These are phyloP conservation scores for Trichoderma oligosporum DNA, from an alignment of 2,329 filamentous ascomycete genomes.

Conservation along the genomic window DNA sequence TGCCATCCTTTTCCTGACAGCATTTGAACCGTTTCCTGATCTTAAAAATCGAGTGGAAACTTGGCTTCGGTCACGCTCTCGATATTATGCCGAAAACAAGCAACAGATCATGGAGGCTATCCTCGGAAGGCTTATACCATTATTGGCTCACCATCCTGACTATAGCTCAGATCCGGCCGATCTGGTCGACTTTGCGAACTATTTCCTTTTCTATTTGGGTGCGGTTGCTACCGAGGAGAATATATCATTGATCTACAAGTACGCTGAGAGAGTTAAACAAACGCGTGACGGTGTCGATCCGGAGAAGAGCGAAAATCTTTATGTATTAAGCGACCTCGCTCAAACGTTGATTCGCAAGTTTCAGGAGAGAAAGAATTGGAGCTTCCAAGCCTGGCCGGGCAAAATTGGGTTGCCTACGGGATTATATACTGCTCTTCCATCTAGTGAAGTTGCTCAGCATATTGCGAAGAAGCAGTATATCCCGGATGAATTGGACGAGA, in stretches of 20 bases:
- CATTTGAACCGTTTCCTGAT: slow-evolving; percentile 77
- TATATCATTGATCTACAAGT: slow-evolving; percentile 81
- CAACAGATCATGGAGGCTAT: slow-evolving; percentile 72
- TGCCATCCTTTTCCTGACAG: slow-evolving; percentile 82
- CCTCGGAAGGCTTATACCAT: slow-evolving; percentile 76
- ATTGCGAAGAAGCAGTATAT: slow-evolving; percentile 85
- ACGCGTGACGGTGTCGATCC: slow-evolving; percentile 74
- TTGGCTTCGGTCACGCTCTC: slow-evolving; percentile 81
- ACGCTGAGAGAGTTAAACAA: slow-evolving; percentile 90
- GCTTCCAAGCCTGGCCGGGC: slow-evolving; percentile 74
- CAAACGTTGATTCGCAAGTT: slow-evolving; percentile 79
- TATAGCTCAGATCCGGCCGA: slow-evolving; percentile 65
- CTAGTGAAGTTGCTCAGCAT: slow-evolving; percentile 73
- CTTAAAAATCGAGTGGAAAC: slow-evolving; percentile 74
- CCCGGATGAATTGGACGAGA: slow-evolving; percentile 70
- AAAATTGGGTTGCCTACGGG: slow-evolving; percentile 78
- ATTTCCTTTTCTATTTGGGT: slow-evolving; percentile 84
- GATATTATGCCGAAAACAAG: slow-evolving; percentile 56
- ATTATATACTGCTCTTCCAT: slow-evolving; percentile 71
- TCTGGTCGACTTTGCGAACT: slow-evolving; percentile 77
- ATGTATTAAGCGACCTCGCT: slow-evolving; percentile 82
- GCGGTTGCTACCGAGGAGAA: slow-evolving; percentile 83
- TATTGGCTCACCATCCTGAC: slow-evolving; percentile 92
- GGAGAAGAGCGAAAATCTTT: slow-evolving; percentile 67
- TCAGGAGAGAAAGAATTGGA: slow-evolving; percentile 82